phyloP scores from a whole-genome alignment of 1,139 yeast species.

The Arxiozyma heterogenica region DNA sequence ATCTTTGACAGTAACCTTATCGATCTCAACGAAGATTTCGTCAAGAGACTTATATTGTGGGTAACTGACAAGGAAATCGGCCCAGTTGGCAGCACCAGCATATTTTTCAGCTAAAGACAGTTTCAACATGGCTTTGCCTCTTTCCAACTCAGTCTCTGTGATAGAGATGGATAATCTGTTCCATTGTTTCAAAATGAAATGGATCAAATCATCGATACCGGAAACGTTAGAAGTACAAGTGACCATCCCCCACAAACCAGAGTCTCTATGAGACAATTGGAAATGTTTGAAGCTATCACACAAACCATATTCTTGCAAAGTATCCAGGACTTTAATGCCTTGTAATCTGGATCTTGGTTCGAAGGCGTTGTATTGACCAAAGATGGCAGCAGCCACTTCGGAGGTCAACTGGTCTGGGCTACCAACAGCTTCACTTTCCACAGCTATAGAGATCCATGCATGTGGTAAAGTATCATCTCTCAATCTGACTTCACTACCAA shows the following conservation, averaged over 20 bases:
- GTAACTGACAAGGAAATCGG: background rate
- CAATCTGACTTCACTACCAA: constrained; percentile 78
- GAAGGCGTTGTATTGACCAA: constrained; percentile 49
- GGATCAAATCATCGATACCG: constrained; percentile 63
- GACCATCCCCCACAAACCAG: constrained; percentile 78
- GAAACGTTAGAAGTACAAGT: constrained; percentile 52
- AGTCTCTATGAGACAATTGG: constrained; percentile 61
- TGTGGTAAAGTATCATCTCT: constrained; percentile 81
- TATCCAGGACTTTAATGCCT: constrained; percentile 77
- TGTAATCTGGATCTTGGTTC: constrained; percentile 55
- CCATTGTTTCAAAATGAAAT: constrained; percentile 78
- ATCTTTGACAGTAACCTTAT: constrained; percentile 50
- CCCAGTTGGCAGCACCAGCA: background rate
- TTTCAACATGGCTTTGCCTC: constrained; percentile 67
- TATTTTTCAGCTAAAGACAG: constrained; percentile 50
- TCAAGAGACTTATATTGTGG: constrained; percentile 40
- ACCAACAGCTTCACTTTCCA: constrained; percentile 53
- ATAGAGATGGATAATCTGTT: constrained; percentile 69
- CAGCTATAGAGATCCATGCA: constrained; percentile 70
- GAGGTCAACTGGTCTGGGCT: constrained; percentile 63
- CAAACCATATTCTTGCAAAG: constrained; percentile 62
- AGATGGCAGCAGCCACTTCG: constrained; percentile 63
- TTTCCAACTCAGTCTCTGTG: constrained; percentile 66
- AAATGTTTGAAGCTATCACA: constrained; percentile 65
- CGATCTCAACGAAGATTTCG: constrained; percentile 55